Evolutionary conservation across 176 grass and related monocot species (phyloP).

Genomic region (Oryza officinalis): DNA sequence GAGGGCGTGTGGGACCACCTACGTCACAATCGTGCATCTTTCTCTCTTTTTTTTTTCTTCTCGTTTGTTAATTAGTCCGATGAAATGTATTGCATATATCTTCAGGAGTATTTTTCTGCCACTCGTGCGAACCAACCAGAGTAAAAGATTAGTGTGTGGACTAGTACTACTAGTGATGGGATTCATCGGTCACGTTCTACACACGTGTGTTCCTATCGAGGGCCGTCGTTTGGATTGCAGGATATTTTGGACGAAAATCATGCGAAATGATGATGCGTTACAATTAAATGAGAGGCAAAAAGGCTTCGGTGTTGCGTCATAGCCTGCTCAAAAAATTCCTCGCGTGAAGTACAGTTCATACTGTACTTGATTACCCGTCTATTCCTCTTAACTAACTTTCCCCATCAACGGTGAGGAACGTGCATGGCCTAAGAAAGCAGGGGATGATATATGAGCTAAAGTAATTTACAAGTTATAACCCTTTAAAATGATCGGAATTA

Average conservation of each 20-base stretch:
- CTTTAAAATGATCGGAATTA: no score
- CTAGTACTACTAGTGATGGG: background rate
- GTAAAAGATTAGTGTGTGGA: background rate
- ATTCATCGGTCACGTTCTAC: background rate
- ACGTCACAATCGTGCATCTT: slow-evolving; percentile 14
- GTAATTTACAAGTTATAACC: no score
- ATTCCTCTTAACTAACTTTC: background rate
- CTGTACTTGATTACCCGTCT: background rate
- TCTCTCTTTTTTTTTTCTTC: background rate
- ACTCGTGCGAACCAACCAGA: background rate
- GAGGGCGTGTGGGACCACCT: slow-evolving; percentile 23
- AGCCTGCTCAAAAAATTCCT: background rate
- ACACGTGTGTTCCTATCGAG: background rate
- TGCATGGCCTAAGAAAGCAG: background rate
- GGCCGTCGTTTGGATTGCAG: background rate
- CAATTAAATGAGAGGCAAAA: background rate
- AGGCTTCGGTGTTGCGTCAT: background rate
- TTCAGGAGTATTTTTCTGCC: background rate
- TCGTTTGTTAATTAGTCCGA: background rate
- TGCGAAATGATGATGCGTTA: background rate
- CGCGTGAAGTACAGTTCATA: background rate
- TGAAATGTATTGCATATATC: background rate
- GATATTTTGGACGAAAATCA: background rate
- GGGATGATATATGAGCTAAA: background rate
- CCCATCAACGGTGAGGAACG: background rate